These are phyloP conservation scores for Blakeslea trispora DNA, from an alignment of 371 early-diverging fungal species.

Conservation along the genomic window DNA sequence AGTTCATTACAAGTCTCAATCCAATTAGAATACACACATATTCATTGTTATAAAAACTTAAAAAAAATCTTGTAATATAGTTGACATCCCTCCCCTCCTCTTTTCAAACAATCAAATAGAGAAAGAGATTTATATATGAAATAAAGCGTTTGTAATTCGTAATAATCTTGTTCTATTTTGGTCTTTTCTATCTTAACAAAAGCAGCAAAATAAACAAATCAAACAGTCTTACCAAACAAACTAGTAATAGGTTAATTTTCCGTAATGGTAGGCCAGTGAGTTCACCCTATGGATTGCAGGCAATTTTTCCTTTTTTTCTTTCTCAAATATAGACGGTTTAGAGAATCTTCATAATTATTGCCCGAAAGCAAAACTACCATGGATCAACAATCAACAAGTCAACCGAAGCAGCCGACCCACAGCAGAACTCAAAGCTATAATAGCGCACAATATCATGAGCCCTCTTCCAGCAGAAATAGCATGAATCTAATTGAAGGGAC, in stretches of 20 bases:
- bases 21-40: not conserved
- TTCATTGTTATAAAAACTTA: not conserved
- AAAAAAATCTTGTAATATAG: not conserved
- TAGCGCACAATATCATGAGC: not conserved
- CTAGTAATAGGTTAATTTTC: too few relatives aligned
- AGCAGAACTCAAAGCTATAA: not conserved
- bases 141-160: not conserved
- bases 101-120: too few relatives aligned
- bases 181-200: too few relatives aligned
- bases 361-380: not conserved
- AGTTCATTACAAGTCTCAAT: slow-evolving; percentile 59
- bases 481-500: slow-evolving; percentile 26
- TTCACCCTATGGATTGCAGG: too few relatives aligned
- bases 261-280: too few relatives aligned
- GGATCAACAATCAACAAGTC: not conserved
- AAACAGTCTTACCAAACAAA: too few relatives aligned
- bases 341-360: too few relatives aligned
- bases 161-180: not conserved
- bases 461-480: slow-evolving; percentile 15
- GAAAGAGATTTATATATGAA: not conserved
- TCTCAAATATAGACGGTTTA: too few relatives aligned
- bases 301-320: too few relatives aligned
- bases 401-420: not conserved
- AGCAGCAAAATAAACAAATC: too few relatives aligned
- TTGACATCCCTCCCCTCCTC: not conserved